A percentile compares a stretch with the other conserved stretches of the same genome.
These are phyloP conservation scores for Sporothrix phasma DNA, from an alignment of 2,329 filamentous ascomycete genomes.

Conservation along the genomic window DNA sequence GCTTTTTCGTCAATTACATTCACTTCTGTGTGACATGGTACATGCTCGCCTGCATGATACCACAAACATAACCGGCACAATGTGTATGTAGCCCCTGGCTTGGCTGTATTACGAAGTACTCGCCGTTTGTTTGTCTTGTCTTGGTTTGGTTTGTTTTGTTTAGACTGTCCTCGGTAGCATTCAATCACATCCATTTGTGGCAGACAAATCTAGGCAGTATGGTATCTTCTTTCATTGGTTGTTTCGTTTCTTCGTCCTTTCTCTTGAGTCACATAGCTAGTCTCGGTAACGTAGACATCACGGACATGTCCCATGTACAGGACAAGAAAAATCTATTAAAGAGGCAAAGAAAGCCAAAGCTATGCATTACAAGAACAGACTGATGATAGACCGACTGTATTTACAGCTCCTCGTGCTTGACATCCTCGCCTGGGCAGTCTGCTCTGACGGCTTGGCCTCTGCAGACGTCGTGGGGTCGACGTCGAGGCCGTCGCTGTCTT, in stretches of 20 bases:
- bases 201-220: neutral
- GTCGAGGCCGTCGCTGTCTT: slow-evolving; percentile 37
- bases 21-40: neutral
- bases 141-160: slow-evolving; percentile 2
- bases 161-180: neutral
- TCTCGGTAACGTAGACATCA: neutral
- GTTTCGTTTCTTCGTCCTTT: neutral
- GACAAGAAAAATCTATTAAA: neutral
- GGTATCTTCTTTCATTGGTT: neutral
- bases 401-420: slow-evolving; percentile 28
- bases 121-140: neutral
- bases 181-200: neutral
- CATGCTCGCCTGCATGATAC: neutral
- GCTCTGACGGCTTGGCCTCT: slow-evolving; percentile 19
- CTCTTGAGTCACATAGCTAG: neutral
- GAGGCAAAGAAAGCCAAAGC: neutral
- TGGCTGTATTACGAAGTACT: neutral
- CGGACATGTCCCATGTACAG: neutral
- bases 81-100: neutral
- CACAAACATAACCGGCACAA: neutral
- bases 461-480: slow-evolving; percentile 30
- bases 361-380: neutral
- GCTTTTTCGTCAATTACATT: no score
- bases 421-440: slow-evolving; percentile 19
- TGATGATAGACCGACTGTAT: neutral